Evolutionary conservation across 805 yeast genomes (phyloP).

Genomic region (Pichia insulana): DNA sequence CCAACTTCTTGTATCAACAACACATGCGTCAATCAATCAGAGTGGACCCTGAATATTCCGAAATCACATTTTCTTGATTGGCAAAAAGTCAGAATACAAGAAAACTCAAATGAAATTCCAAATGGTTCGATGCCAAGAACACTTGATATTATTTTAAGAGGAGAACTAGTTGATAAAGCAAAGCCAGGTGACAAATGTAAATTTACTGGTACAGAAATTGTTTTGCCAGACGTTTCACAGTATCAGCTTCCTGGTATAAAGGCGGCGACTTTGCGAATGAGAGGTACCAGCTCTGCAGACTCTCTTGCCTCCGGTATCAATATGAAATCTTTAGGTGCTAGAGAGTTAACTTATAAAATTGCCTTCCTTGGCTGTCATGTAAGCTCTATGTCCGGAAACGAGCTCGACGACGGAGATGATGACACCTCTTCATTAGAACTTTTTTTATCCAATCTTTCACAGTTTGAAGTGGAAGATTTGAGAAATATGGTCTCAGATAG

Average conservation of each 20-base stretch:
- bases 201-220: slow-evolving; percentile 91
- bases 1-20: slow-evolving; percentile 89
- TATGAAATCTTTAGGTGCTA: slow-evolving; percentile 82
- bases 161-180: slow-evolving; percentile 91
- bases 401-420: slow-evolving; percentile 19
- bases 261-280: slow-evolving; percentile 61
- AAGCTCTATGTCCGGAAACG: slow-evolving; percentile 43
- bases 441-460: slow-evolving; percentile 68
- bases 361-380: slow-evolving; percentile 92
- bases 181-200: slow-evolving; percentile 95
- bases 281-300: slow-evolving; percentile 47
- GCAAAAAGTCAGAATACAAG: slow-evolving; percentile 94
- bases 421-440: slow-evolving; percentile 45
- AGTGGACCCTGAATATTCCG: slow-evolving; percentile 76
- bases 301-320: slow-evolving; percentile 77
- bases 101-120: slow-evolving; percentile 92
- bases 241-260: slow-evolving; percentile 92
- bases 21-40: slow-evolving; percentile 75
- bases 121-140: slow-evolving; percentile 99
- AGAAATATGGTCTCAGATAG: slow-evolving; percentile 87
- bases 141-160: slow-evolving; percentile 82
- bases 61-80: slow-evolving; percentile 89
- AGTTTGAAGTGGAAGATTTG: slow-evolving; percentile 75
- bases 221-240: slow-evolving; percentile 89
- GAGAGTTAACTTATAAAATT: slow-evolving; percentile 85